Evolutionary conservation across 768 basidiomycete species (phyloP), one percentile per base, ranked within the genome.

Genomic region (Holtermannia corniformis): DNA sequence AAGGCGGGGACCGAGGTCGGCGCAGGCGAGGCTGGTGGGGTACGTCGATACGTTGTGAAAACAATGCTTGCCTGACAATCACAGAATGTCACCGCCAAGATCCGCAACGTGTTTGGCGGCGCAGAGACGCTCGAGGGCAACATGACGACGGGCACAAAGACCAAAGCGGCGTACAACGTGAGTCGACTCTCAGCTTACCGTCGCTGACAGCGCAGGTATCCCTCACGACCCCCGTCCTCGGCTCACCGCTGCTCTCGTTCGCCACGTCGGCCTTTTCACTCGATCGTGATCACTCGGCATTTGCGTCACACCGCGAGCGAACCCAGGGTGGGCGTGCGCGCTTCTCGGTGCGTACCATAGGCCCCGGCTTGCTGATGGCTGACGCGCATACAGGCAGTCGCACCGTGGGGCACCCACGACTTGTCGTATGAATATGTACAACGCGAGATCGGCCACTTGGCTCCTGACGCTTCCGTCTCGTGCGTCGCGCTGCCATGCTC

Each of bases 1-100:
- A 87, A 85, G 58, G 87, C 83, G 2, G 79, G 86, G 3, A 96
- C 92, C 2, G 91, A 96, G 64, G 76, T 96, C 4, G 93, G 95
- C 3, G 90, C 93, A 55, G 85, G 83, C 47, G 95, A 96, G 71
- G 93, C 87, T 11, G 90, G 76, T 51, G 16, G 21, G 19, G 10
- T 27, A 22, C 28, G 10, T 14, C 5, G 28, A 48, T 19, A 21
- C 43, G n/a, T 21, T 3, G 5, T 49, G 25, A 42, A 28, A 48
- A 23, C 28, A 1, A 7, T 22, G 16, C 37, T 7, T 43, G 32
- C 24, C 20, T 22, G n/a, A 20, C 28, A 7, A n/a, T 23, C 20
- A 0, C 55, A 85, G 90, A 85, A 83, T 50, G 80, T 84, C 40
- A 87, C 84, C 4, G 89, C 81, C 5, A 81, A 85, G 47, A 73